These are phyloP conservation scores for Vaccinium vitisidaea DNA, from an alignment of 148 eudicot genomes.

Conservation along the genomic window DNA sequence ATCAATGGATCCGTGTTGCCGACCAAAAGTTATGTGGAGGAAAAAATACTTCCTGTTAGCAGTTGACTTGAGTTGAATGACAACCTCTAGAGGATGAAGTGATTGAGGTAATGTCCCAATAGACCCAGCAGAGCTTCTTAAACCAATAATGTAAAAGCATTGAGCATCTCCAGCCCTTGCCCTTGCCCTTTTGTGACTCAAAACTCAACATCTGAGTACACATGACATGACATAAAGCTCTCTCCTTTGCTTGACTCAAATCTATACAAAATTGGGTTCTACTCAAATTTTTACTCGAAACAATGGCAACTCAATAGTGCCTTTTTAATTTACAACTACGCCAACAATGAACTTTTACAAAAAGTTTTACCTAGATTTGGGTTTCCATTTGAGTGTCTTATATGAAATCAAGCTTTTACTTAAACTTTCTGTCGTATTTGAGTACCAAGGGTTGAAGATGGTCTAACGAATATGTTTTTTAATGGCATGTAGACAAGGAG, in stretches of 20 bases:
- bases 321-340: not conserved
- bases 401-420: too few species aligned
- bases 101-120: not conserved
- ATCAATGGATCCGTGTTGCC: not conserved
- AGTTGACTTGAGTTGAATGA: not conserved
- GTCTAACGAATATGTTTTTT: too few species aligned
- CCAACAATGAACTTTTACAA: not conserved
- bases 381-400: not conserved
- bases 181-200: not conserved
- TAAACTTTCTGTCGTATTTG: too few species aligned
- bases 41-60: not conserved
- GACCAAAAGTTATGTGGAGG: not conserved
- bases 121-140: not conserved
- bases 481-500: too few species aligned
- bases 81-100: not conserved
- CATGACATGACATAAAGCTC: not conserved
- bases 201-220: not conserved
- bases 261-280: not conserved
- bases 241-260: not conserved
- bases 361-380: not conserved
- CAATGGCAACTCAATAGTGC: not conserved
- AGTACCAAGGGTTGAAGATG: too few species aligned
- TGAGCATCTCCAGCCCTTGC: not conserved
- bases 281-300: not conserved
- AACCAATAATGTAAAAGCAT: not conserved